Base-by-base conservation (phyloP, 805 yeast species). In the Suhomyces sp. region DNA sequence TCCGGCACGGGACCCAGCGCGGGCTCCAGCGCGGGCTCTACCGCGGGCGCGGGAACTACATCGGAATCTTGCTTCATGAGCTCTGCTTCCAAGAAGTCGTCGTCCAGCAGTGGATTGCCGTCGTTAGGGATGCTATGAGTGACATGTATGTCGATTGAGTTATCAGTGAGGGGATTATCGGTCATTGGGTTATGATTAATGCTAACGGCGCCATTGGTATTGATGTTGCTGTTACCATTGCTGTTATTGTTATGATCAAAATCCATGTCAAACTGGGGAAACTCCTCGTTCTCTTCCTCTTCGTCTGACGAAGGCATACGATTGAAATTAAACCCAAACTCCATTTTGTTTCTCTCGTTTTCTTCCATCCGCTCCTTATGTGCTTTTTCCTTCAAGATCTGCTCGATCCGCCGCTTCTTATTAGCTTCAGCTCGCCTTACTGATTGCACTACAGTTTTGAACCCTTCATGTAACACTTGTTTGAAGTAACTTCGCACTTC, bases 381-480 rank as follows among this genome's bases (percentile, higher is more conserved):
- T 58, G 64, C 57, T 36, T 44, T 60, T 53, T 48, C 63, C 49
- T 54, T 62, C 49, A 36, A 52, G 47, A 58, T 56, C 35, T 48
- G 58, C 47, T 58, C 56, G 19, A 65, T 51, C 22, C 48, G 50
- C 10, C 50, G 29, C 10, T 53, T 55, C 48, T 55, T 53, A 50
- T 58, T 56, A 19, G 44, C 22, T 29, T 64, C 69, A 1, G 70
- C 70, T 10, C 24, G 33, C 29, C 77, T 59, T 9, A 74, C 68
- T 12, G 74, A 62, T n/a, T 56, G 55, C 12, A 75, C 64, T 9
- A 69, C 76, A 10, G 55, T 52, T 45, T 62, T 67, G 59, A 75
- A 73, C 41, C 69, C 72, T 5, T 61, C 58, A 8, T 62, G 56
- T 15, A 74, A 52, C 2, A 60, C 48, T 2, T 48, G 53, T 15